Evolutionary conservation across 208 protist genomes (phyloP).

Genomic region (Tritrichomonas foetus): DNA sequence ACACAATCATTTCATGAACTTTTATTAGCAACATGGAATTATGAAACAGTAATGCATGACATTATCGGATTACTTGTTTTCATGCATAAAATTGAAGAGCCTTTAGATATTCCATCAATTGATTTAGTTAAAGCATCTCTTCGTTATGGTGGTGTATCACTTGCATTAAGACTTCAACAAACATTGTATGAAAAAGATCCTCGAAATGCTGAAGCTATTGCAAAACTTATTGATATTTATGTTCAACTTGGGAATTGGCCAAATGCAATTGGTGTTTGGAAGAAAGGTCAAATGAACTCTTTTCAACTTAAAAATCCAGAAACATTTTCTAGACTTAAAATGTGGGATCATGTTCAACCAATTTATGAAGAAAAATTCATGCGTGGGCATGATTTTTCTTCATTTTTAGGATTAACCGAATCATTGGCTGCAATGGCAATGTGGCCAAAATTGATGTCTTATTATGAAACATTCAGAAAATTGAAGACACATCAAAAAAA

Average conservation of each 20-base stretch:
- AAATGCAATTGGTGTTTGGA: background rate
- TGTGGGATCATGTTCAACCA: slow-evolving; percentile 16
- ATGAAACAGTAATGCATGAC: background rate
- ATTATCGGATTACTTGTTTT: background rate
- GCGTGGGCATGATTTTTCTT: background rate
- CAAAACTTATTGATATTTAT: slow-evolving; percentile 6
- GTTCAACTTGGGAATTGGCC: background rate
- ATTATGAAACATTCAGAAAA: background rate
- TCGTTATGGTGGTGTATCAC: background rate
- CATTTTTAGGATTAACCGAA: background rate
- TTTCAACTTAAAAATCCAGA: background rate
- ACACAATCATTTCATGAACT: background rate
- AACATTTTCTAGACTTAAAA: background rate
- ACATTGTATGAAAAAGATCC: background rate
- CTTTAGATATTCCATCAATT: background rate
- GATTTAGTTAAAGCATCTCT: background rate
- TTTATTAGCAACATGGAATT: background rate
- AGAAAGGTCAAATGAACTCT: background rate
- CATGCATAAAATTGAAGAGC: background rate
- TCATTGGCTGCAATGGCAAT: background rate
- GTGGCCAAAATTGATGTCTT: background rate
- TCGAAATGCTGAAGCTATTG: background rate
- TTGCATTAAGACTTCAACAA: background rate
- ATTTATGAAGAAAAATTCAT: slow-evolving; percentile 21
- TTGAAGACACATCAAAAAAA: background rate